Conservation (phyloP, 1,139 yeast species). For the Suhomyces yuchorum region DNA sequence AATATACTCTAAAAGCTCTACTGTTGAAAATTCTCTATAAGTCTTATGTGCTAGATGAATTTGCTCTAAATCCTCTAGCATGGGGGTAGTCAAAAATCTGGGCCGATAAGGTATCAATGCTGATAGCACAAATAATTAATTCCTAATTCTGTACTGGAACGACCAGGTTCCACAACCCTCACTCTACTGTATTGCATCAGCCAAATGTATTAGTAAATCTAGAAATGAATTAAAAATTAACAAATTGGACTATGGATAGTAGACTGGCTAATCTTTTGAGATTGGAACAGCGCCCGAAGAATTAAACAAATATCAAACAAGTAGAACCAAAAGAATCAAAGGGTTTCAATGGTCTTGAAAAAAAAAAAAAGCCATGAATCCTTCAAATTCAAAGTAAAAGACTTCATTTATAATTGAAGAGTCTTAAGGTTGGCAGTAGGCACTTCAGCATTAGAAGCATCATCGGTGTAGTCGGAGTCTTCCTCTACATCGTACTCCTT, state of each 20-base stretch:
- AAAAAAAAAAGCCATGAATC: too few relatives aligned
- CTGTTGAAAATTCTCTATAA: too few relatives aligned
- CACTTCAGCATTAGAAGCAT: neutral
- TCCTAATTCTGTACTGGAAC: too few relatives aligned
- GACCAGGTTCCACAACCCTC: too few relatives aligned
- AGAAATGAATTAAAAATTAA: neutral
- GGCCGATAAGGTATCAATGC: too few relatives aligned
- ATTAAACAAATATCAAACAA: neutral
- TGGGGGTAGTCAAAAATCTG: too few relatives aligned
- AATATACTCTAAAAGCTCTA: too few relatives aligned
- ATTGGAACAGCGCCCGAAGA: neutral
- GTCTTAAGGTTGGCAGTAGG: neutral
- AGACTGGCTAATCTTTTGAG: neutral
- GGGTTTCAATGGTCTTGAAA: too few relatives aligned
- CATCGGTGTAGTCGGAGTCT: slow-evolving; percentile 10
- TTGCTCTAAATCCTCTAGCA: too few relatives aligned
- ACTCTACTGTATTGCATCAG: neutral
- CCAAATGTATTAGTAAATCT: neutral
- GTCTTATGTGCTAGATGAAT: too few relatives aligned
- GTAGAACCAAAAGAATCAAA: neutral
- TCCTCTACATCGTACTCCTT: slow-evolving; percentile 25
- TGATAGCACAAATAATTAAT: too few relatives aligned
- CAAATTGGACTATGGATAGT: neutral
- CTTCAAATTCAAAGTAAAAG: too few relatives aligned
- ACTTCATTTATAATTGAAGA: neutral